Conservation (phyloP, 2,329 filamentous ascomycete genomes). For the Aspergillus pseudoglaucus region DNA sequence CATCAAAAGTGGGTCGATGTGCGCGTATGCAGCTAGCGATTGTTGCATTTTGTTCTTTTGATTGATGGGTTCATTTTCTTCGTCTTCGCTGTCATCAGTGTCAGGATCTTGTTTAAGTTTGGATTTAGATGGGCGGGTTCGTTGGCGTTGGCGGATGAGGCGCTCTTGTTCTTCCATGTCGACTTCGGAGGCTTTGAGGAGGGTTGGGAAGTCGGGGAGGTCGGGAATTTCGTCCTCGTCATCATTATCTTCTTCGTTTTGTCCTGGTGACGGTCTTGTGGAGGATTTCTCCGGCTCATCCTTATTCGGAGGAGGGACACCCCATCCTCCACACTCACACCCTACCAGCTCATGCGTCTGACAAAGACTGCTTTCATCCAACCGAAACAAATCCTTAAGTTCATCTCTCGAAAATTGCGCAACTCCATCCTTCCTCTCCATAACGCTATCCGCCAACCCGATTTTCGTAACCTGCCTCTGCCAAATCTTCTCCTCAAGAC, state of each 20-base stretch:
- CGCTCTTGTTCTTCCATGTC: constrained; percentile 31
- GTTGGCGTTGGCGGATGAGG: constrained; percentile 17
- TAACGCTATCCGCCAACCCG: constrained; percentile 63
- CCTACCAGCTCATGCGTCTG: constrained; percentile 63
- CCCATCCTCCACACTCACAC: constrained; percentile 56
- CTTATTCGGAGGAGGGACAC: constrained; percentile 16
- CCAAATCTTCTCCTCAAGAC: constrained; percentile 68
- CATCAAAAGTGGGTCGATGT: constrained; percentile 35
- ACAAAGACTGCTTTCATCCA: constrained; percentile 56
- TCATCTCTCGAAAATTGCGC: constrained; percentile 61
- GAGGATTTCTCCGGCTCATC: constrained; percentile 7
- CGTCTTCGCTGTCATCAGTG: constrained; percentile 3
- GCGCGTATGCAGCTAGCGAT: constrained; percentile 38
- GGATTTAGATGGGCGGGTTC: constrained; percentile 1
- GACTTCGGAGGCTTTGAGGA: constrained; percentile 37
- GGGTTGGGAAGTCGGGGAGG: constrained; percentile 22
- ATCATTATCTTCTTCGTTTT: constrained; percentile 15
- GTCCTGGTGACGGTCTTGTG: neutral
- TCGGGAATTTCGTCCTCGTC: constrained; percentile 22
- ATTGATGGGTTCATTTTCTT: constrained; percentile 10
- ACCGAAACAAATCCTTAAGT: constrained; percentile 58
- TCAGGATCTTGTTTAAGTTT: neutral
- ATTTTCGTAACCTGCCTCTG: constrained; percentile 66
- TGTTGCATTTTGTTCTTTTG: constrained; percentile 35
- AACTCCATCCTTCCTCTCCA: constrained; percentile 56